These are phyloP conservation scores for Acacia melanoxylon DNA, from an alignment of 306 rosid species.

Conservation along the genomic window DNA sequence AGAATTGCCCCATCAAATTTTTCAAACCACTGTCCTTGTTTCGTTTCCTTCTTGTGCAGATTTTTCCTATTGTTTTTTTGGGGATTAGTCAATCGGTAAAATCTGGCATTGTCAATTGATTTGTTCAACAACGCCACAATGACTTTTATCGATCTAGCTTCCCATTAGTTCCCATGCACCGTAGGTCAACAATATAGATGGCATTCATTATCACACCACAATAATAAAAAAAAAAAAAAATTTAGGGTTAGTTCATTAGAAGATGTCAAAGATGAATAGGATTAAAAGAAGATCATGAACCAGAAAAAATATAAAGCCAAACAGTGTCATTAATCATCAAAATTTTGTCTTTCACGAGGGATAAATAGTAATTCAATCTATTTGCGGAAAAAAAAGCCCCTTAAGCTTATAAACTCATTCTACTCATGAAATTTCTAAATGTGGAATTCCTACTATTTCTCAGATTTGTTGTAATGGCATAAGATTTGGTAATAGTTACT, in stretches of 20 bases:
- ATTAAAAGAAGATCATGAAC: not conserved
- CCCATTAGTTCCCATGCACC: not conserved
- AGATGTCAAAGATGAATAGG: not conserved
- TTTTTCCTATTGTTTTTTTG: constrained; percentile 3
- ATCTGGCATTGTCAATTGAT: constrained; percentile 11
- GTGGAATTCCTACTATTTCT: too few relatives aligned
- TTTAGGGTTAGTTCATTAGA: not conserved
- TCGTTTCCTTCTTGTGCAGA: not conserved
- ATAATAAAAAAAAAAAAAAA: not conserved
- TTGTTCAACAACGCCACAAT: constrained; percentile 13
- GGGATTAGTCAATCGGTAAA: constrained; percentile 10
- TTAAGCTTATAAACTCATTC: too few relatives aligned
- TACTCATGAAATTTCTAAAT: too few relatives aligned
- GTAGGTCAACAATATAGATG: not conserved
- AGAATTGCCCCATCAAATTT: not conserved
- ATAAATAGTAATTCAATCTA: not conserved
- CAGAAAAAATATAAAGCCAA: not conserved
- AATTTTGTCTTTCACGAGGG: too few relatives aligned
- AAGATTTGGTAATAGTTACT: not conserved
- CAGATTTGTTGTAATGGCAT: not conserved
- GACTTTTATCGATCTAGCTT: not conserved
- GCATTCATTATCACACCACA: not conserved
- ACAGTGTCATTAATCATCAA: not conserved
- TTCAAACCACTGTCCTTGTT: not conserved
- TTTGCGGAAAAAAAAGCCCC: too few relatives aligned